These are phyloP conservation scores for Biscogniauxia sp. DNA, from an alignment of 2,329 filamentous ascomycete genomes.

Conservation along the genomic window DNA sequence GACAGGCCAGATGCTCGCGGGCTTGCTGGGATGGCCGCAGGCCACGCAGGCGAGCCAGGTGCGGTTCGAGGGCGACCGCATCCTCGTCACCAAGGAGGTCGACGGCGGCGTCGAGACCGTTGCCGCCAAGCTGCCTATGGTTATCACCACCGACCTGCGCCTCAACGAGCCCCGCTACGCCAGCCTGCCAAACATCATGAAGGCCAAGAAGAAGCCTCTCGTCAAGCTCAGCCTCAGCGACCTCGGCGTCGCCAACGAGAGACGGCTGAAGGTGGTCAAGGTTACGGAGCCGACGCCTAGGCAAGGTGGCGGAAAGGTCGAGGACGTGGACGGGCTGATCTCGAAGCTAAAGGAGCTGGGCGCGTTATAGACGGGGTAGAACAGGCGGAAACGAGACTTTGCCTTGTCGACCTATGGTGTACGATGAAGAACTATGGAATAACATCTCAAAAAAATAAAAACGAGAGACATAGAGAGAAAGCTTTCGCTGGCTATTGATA, in stretches of 20 bases:
- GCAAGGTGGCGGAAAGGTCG: slow-evolving; percentile 94
- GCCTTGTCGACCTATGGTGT: too few species aligned
- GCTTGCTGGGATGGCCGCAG: slow-evolving; percentile 87
- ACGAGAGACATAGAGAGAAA: too few species aligned
- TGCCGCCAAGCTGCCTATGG: slow-evolving; percentile 78
- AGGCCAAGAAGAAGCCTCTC: slow-evolving; percentile 99
- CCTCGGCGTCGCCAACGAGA: slow-evolving; percentile 71
- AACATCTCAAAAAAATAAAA: background rate
- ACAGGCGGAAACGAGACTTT: background rate
- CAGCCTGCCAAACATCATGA: slow-evolving; percentile 98
- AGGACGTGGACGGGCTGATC: slow-evolving; percentile 94
- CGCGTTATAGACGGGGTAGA: slow-evolving; percentile 62
- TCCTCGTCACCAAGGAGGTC: slow-evolving; percentile 85
- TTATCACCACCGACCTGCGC: slow-evolving; percentile 91
- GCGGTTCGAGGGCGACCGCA: slow-evolving; percentile 66
- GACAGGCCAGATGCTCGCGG: slow-evolving; percentile 97
- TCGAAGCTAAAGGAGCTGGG: slow-evolving; percentile 93
- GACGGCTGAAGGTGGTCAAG: slow-evolving; percentile 84
- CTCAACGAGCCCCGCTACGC: slow-evolving; percentile 95
- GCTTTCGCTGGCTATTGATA: background rate
- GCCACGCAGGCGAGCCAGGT: slow-evolving; percentile 91
- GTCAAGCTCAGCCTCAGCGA: slow-evolving; percentile 88
- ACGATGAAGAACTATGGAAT: background rate
- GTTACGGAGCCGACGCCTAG: slow-evolving; percentile 84
- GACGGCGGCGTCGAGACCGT: slow-evolving; percentile 94